A percentile compares a stretch with the other conserved stretches of the same genome.
Conservation (phyloP, 306 rosid species). For the Sindora glabra region DNA sequence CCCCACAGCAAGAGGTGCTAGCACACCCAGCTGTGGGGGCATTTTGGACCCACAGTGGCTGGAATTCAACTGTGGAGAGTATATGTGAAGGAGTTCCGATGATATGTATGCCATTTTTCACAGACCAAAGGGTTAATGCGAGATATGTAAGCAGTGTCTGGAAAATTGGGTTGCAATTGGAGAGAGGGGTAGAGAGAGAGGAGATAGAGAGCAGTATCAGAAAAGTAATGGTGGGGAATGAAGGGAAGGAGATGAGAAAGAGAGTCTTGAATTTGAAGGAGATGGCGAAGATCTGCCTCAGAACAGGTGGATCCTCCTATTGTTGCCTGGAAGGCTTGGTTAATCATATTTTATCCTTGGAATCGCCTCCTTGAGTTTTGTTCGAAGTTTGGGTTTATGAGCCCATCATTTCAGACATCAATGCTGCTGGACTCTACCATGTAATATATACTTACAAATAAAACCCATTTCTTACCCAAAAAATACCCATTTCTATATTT, state of each 20-base stretch:
- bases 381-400: too few relatives aligned
- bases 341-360: too few relatives aligned
- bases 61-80: slow-evolving; percentile 41
- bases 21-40: slow-evolving; percentile 24
- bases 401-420: too few relatives aligned
- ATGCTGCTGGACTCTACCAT: too few relatives aligned
- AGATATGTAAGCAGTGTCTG: slow-evolving; percentile 23
- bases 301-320: too few relatives aligned
- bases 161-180: slow-evolving; percentile 24
- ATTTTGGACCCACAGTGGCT: slow-evolving; percentile 39
- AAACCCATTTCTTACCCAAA: too few relatives aligned
- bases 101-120: slow-evolving; percentile 27
- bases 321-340: too few relatives aligned
- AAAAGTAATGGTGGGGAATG: slow-evolving; percentile 18
- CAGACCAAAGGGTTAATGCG: slow-evolving; percentile 26
- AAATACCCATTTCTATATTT: too few relatives aligned
- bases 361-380: too few relatives aligned
- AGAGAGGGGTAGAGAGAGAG: slow-evolving; percentile 17
- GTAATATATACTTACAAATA: too few relatives aligned
- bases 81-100: slow-evolving; percentile 31
- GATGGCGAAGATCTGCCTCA: too few relatives aligned
- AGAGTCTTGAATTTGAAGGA: background rate
- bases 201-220: slow-evolving; percentile 22
- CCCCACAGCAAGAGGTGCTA: slow-evolving; percentile 33
- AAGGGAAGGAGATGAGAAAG: slow-evolving; percentile 22